Evolutionary conservation across 352 stramenopile genomes (phyloP).

Genomic region (Globisporangium canariense): DNA sequence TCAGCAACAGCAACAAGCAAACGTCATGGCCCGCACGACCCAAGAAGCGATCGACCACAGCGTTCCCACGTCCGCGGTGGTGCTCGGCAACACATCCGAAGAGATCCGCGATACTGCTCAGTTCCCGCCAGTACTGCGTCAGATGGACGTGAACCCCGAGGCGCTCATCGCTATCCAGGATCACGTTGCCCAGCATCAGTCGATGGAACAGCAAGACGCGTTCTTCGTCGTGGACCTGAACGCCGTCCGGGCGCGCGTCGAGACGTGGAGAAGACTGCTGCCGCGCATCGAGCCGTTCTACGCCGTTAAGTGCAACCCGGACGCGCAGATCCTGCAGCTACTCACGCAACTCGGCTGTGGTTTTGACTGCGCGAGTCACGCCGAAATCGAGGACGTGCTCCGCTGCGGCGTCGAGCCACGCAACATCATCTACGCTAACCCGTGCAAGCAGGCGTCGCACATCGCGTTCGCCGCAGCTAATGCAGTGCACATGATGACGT

Average conservation of each 20-base stretch:
- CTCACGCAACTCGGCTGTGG: slow-evolving; percentile 62
- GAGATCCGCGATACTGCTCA: not conserved
- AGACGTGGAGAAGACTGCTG: slow-evolving; percentile 74
- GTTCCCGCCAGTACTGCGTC: slow-evolving; percentile 1
- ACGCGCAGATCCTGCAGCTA: slow-evolving; percentile 63
- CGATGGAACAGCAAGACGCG: slow-evolving; percentile 44
- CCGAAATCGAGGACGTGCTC: slow-evolving; percentile 88
- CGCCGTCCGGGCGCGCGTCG: slow-evolving; percentile 68
- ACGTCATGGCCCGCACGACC: not conserved
- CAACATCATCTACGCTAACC: slow-evolving; percentile 95
- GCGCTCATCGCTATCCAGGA: slow-evolving; percentile 23
- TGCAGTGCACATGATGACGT: slow-evolving; percentile 87
- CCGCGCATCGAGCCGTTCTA: slow-evolving; percentile 90
- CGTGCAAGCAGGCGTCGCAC: slow-evolving; percentile 91
- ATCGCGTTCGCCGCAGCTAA: slow-evolving; percentile 74
- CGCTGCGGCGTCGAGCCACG: slow-evolving; percentile 40
- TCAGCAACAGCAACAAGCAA: not conserved
- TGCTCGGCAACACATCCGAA: not conserved
- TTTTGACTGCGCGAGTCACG: slow-evolving; percentile 92
- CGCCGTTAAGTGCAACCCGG: slow-evolving; percentile 95
- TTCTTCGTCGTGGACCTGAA: slow-evolving; percentile 88
- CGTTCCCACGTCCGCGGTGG: not conserved
- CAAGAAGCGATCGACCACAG: slow-evolving; percentile 14
- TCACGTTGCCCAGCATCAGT: slow-evolving; percentile 21
- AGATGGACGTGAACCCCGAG: slow-evolving; percentile 10